These are phyloP conservation scores for Boletus pseudo-olivaceus DNA, from an alignment of 768 basidiomycete genomes.

Conservation along the genomic window DNA sequence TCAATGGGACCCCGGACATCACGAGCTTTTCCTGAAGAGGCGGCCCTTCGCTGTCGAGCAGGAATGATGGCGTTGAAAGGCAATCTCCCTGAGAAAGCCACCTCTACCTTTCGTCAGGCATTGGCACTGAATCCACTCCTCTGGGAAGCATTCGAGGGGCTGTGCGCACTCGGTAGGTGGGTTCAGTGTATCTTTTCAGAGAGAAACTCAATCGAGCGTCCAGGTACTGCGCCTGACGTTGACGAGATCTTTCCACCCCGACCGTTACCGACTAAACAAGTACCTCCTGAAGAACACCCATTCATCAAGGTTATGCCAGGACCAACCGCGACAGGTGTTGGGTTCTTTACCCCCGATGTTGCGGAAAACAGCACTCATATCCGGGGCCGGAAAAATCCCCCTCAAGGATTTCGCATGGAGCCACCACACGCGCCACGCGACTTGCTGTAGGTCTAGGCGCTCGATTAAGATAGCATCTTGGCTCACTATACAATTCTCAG, in stretches of 20 bases:
- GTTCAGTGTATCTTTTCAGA: conserved; percentile 4
- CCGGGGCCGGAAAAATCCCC: conserved; percentile 53
- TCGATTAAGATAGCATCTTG: not conserved
- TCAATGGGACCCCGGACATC: conserved; percentile 54
- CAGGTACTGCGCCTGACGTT: conserved; percentile 68
- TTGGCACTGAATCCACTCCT: conserved; percentile 71
- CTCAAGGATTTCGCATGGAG: conserved; percentile 56
- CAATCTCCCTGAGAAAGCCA: conserved; percentile 73
- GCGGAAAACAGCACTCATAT: conserved; percentile 54
- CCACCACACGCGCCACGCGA: conserved; percentile 52
- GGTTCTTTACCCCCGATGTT: conserved; percentile 75
- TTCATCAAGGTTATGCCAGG: conserved; percentile 35
- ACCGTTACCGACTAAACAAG: conserved; percentile 51
- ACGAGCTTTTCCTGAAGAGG: conserved; percentile 65
- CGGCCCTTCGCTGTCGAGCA: conserved; percentile 70
- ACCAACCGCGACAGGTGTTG: conserved; percentile 60
- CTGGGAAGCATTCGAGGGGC: conserved; percentile 91
- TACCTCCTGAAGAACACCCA: conserved; percentile 49
- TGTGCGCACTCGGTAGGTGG: conserved; percentile 70
- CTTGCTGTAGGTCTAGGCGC: conserved; percentile 47
- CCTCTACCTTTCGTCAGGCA: conserved; percentile 65
- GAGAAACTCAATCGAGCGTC: conserved; percentile 13
- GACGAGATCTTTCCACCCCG: conserved; percentile 71
- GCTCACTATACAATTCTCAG: conserved; percentile 32
- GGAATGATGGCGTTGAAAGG: conserved; percentile 76